These are phyloP conservation scores for Fusarium bulbicola DNA, from an alignment of 2,329 filamentous ascomycete genomes.

Conservation along the genomic window DNA sequence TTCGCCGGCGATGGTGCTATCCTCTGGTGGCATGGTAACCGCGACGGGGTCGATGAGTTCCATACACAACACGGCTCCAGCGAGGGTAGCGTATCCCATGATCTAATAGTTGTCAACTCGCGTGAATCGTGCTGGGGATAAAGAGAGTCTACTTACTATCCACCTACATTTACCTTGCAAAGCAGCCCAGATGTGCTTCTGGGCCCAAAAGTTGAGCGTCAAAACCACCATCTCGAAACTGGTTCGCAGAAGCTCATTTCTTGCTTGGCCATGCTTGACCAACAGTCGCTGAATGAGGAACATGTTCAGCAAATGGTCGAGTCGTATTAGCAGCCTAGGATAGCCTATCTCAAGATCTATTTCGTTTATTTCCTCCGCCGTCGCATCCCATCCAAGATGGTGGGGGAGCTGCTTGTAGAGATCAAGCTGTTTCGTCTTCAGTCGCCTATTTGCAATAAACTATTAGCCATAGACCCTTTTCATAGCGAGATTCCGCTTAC, in stretches of 20 bases:
- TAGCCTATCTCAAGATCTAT: background rate
- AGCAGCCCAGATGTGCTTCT: background rate
- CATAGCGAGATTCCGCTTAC: background rate
- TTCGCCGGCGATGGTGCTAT: background rate
- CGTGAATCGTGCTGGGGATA: too few species aligned
- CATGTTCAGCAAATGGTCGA: background rate
- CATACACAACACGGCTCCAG: background rate
- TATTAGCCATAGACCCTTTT: accelerated
- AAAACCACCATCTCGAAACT: background rate
- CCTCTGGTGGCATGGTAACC: accelerated
- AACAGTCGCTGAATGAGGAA: background rate
- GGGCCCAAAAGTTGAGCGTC: background rate
- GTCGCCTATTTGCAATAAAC: background rate
- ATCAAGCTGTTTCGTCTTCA: background rate
- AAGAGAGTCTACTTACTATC: background rate
- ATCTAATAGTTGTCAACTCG: background rate
- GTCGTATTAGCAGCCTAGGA: background rate
- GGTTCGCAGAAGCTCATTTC: background rate
- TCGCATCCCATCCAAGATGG: background rate
- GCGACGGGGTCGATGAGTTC: background rate
- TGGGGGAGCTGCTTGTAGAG: background rate
- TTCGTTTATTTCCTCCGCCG: background rate
- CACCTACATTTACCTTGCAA: background rate
- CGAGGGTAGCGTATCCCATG: background rate
- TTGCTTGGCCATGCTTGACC: background rate